These are phyloP conservation scores for Plectosphaerella cucumerina DNA, from an alignment of 2,329 filamentous ascomycete genomes.

Conservation along the genomic window DNA sequence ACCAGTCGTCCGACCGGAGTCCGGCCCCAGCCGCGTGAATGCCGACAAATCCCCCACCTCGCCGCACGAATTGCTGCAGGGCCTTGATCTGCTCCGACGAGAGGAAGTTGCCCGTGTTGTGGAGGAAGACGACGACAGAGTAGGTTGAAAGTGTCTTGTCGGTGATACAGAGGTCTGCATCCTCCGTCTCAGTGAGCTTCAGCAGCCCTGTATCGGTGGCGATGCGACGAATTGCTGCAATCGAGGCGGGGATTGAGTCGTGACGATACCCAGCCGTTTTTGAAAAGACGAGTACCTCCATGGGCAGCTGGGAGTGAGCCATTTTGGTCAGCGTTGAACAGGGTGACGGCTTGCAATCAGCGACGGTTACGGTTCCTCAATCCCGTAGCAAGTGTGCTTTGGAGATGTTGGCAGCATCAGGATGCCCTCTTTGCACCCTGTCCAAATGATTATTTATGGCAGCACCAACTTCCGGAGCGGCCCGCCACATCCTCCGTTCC, in stretches of 20 bases:
- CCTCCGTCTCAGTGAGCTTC: conserved; percentile 29
- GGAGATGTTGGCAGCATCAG: too few relatives aligned
- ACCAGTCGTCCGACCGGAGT: conserved; percentile 28
- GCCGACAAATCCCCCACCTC: conserved; percentile 33
- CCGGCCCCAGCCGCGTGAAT: conserved; percentile 33
- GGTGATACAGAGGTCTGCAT: conserved; percentile 25
- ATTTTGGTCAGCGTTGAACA: background rate
- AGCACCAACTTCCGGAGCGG: too few relatives aligned
- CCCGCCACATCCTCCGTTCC: too few relatives aligned
- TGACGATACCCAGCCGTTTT: conserved; percentile 34
- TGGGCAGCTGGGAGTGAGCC: conserved; percentile 12
- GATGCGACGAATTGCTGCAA: conserved; percentile 24
- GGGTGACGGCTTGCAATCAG: too few relatives aligned
- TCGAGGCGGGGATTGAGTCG: conserved; percentile 30
- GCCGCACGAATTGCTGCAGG: conserved; percentile 25
- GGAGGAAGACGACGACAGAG: conserved; percentile 31
- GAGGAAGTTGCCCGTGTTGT: conserved; percentile 33
- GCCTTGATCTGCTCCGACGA: conserved; percentile 23
- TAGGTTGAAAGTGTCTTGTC: conserved; percentile 23
- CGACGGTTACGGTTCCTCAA: too few relatives aligned
- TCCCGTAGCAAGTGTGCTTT: too few relatives aligned
- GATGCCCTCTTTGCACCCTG: too few relatives aligned
- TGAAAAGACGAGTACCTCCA: conserved; percentile 31
- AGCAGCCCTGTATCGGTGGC: conserved; percentile 20
- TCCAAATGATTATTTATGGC: too few relatives aligned